Evolutionary conservation across 2,329 filamentous ascomycete genomes (phyloP), one percentile per base, ranked within the genome.

Genomic region (Monosporascus ibericus): DNA sequence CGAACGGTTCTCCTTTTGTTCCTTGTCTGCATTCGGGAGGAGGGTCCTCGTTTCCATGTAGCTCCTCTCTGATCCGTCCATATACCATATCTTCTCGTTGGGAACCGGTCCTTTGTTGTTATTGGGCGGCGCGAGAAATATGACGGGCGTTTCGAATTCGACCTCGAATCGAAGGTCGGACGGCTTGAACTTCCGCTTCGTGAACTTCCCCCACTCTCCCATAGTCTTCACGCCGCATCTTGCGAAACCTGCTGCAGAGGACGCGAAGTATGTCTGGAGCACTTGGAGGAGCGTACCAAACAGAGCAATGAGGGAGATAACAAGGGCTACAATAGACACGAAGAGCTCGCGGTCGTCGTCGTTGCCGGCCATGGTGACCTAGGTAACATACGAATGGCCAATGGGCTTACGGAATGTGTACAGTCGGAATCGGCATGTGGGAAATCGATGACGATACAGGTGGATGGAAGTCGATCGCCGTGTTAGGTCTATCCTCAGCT

Each of bases 121-220:
- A 24, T 54, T 51, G 24, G 49, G 40, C 5, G 52, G 51, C 14
- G 57, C 57, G 15, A 62, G 54, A 36, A 64, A 61, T 24, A 63
- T 59, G 51, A 60, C 52, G 24, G 61, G 60, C 0, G 56, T 51
- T 42, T 63, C 59, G 48, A 61, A 64, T 18, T 60, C 54, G 18
- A 62, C 57, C 50, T 64, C 58, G 25, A 60, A 57, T 18, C 61
- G 56, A 6, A 64, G 50, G 48, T 62, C 52, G 14, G 48, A 50
- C 55, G 51, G 59, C 24, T 54, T 54, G 49, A 57, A 55, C 15
- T 50, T 48, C 3, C 57, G 52, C 7, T 49, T 51, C 5, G 56
- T 61, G 25, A 47, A 47, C 37, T 25, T 47, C 3, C 56, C 59
- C 61, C 59, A 63, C 20, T 55, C 49, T 2, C 59, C 59, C 57